Percentiles rank a stretch among this genome's conserved stretches.
Conservation (phyloP, 345 rosid genomes). For the Rhodamnia rubescens region DNA sequence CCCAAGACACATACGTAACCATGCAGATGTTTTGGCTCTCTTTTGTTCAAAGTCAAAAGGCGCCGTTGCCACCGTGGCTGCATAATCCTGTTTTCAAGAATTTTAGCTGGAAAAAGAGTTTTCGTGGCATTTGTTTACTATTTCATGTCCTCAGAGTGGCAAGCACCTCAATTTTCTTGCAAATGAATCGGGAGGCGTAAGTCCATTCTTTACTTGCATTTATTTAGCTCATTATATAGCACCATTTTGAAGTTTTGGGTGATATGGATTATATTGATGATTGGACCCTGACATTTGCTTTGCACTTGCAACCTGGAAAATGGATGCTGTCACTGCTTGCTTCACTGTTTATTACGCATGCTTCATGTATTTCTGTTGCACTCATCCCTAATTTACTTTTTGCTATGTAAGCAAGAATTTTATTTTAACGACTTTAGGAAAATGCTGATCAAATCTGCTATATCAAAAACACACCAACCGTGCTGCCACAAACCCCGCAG, state of each 20-base stretch:
- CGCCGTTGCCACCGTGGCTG: constrained; percentile 5
- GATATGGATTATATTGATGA: neutral
- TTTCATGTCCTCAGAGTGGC: neutral
- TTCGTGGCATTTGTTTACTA: constrained; percentile 4
- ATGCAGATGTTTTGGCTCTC: constrained; percentile 75
- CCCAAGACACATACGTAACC: constrained; percentile 53
- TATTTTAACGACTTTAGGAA: neutral
- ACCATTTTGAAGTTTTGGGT: neutral
- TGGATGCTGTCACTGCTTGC: neutral
- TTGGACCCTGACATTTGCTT: neutral
- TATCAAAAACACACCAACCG: neutral
- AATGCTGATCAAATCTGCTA: neutral
- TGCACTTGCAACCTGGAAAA: neutral
- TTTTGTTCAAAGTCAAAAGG: constrained; percentile 33
- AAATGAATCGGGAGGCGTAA: neutral
- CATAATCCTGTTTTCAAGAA: neutral
- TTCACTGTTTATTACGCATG: neutral
- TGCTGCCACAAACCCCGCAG: neutral
- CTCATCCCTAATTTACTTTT: neutral
- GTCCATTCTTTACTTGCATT: neutral
- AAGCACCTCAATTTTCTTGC: neutral
- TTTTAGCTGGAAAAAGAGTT: neutral
- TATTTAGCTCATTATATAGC: neutral
- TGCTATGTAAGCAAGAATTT: neutral
- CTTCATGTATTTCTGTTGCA: neutral